Evolutionary conservation across 768 basidiomycete species (phyloP).

Genomic region (Mycena vitilis): DNA sequence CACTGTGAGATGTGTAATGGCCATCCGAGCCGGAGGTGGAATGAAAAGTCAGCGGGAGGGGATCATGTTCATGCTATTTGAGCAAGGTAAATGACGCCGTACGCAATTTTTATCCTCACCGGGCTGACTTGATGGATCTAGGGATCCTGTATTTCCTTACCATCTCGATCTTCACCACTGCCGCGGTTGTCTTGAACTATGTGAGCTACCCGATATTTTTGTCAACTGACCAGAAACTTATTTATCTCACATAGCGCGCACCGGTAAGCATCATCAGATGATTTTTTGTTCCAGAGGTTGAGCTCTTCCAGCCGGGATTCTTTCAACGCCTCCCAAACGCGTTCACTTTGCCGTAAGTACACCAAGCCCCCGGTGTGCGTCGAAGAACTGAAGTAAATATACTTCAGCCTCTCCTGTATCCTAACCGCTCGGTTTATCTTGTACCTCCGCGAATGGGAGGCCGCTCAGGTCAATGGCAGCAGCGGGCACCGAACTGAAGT

Average conservation of each 20-base stretch:
- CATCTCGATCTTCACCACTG: constrained; percentile 40
- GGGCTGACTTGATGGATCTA: constrained; percentile 4
- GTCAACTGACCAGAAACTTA: too few relatives aligned
- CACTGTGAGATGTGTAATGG: constrained; percentile 39
- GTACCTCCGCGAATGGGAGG: constrained; percentile 16
- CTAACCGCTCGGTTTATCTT: constrained; percentile 21
- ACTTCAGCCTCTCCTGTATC: constrained; percentile 15
- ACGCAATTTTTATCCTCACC: too few relatives aligned
- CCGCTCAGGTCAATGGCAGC: background rate
- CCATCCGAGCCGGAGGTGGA: constrained; percentile 32
- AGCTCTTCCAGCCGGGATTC: constrained; percentile 39
- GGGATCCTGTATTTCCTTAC: constrained; percentile 44
- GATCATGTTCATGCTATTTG: constrained; percentile 39
- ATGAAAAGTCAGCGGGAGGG: constrained; percentile 35
- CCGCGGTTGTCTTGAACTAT: constrained; percentile 41
- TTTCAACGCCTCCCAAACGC: constrained; percentile 44
- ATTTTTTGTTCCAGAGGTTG: background rate
- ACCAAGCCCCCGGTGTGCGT: too few relatives aligned
- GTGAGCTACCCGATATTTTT: constrained; percentile 30
- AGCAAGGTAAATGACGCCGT: constrained; percentile 38
- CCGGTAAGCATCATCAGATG: constrained; percentile 29
- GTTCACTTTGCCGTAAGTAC: constrained; percentile 41
- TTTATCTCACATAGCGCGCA: constrained; percentile 31
- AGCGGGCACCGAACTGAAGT: background rate
- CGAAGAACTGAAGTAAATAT: background rate